Percentiles rank a stretch among this genome's conserved stretches.
Conservation (phyloP, 2,329 filamentous ascomycete genomes). For the Penicillium frequentans region DNA sequence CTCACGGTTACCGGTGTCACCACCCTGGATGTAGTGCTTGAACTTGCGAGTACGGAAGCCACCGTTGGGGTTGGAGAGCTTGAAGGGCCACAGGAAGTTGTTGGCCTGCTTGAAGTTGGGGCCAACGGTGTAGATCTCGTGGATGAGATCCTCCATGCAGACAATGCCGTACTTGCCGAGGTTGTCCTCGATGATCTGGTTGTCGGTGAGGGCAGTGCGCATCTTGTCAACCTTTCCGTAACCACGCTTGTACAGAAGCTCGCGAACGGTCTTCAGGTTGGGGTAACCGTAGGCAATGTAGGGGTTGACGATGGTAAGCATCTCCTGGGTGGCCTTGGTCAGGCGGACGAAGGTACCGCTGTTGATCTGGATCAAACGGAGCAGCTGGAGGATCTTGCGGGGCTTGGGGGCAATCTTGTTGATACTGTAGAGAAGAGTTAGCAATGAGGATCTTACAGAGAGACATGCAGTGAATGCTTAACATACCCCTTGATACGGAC, state of each 20-base stretch:
- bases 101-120: slow-evolving; percentile 99
- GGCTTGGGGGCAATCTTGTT: slow-evolving; percentile 99
- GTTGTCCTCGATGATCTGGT: slow-evolving; percentile 93
- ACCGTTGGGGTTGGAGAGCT: slow-evolving; percentile 97
- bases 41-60: slow-evolving; percentile 97
- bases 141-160: slow-evolving; percentile 98
- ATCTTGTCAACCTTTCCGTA: slow-evolving; percentile 99
- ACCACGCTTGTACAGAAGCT: slow-evolving; percentile 99
- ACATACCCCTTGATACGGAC: slow-evolving; percentile 95
- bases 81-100: slow-evolving; percentile 99
- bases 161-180: slow-evolving; percentile 98
- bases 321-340: slow-evolving; percentile 96
- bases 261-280: slow-evolving; percentile 98
- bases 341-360: slow-evolving; percentile 97
- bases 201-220: slow-evolving; percentile 93
- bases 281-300: slow-evolving; percentile 99
- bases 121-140: slow-evolving; percentile 98
- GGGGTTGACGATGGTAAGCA: slow-evolving; percentile 97
- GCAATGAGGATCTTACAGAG: neutral
- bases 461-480: neutral
- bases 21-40: slow-evolving; percentile 98
- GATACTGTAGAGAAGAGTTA: slow-evolving; percentile 66
- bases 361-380: slow-evolving; percentile 99
- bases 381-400: slow-evolving; percentile 99
- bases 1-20: slow-evolving; percentile 98